Conservation (phyloP, 192 early-diverging fungal species). For the Borealophlyctis nickersoniae region DNA sequence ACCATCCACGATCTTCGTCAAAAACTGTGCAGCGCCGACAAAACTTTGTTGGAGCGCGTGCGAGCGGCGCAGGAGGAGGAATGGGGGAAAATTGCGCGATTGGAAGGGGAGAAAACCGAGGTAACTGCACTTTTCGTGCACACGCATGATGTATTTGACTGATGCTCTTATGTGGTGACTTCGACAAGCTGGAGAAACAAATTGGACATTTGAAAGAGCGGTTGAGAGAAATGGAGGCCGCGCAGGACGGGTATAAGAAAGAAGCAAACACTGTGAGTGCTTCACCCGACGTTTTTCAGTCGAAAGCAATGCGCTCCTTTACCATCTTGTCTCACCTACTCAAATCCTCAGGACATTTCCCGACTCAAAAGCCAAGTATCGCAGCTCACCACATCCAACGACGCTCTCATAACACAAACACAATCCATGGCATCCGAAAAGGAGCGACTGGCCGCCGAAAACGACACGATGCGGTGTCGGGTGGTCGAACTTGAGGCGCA, state of each 20-base stretch:
- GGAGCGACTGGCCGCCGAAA: background rate
- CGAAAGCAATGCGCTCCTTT: no score
- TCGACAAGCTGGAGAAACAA: slow-evolving; percentile 27
- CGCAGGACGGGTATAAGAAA: no score
- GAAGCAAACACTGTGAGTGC: no score
- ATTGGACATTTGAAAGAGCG: slow-evolving; percentile 21
- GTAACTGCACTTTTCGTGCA: slow-evolving; percentile 6
- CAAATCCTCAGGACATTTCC: background rate
- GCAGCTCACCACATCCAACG: background rate
- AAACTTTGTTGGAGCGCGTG: slow-evolving; percentile 38
- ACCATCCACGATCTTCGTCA: slow-evolving; percentile 26
- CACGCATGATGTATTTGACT: background rate
- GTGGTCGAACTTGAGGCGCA: background rate
- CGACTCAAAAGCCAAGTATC: slow-evolving; percentile 11
- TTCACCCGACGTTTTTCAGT: no score
- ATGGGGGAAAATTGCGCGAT: slow-evolving; percentile 30
- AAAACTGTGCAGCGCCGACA: slow-evolving; percentile 29
- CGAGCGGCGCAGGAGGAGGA: slow-evolving; percentile 40
- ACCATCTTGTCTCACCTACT: background rate
- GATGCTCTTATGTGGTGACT: background rate
- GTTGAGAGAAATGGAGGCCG: slow-evolving; percentile 8
- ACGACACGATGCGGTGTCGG: background rate
- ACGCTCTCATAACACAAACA: background rate
- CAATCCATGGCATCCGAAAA: slow-evolving; percentile 4
- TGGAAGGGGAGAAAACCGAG: slow-evolving; percentile 37